These are phyloP conservation scores for Calonectria honghensis DNA, from an alignment of 2,329 filamentous ascomycete genomes.

Conservation along the genomic window DNA sequence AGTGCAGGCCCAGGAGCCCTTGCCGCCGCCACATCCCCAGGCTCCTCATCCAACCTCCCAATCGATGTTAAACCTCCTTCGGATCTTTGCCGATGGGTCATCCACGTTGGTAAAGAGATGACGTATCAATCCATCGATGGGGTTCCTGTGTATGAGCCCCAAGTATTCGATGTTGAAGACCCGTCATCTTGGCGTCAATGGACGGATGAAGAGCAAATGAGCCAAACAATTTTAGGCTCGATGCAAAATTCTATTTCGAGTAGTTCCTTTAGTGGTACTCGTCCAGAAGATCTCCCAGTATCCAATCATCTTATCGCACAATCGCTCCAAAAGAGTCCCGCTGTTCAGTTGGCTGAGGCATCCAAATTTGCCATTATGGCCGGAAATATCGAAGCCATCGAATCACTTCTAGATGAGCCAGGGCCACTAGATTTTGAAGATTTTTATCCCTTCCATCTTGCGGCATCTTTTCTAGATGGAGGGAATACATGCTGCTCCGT, in stretches of 20 bases:
- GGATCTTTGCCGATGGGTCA: constrained; percentile 22
- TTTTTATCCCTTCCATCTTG: constrained; percentile 4
- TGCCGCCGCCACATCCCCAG: not conserved
- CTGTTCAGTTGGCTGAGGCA: not conserved
- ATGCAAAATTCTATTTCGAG: not conserved
- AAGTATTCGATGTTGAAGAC: not conserved
- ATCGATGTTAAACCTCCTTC: not conserved
- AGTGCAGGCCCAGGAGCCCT: not conserved
- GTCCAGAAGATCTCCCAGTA: not conserved
- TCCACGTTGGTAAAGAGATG: not conserved
- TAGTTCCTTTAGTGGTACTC: not conserved
- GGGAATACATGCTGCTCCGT: not conserved
- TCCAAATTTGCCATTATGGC: constrained; percentile 24
- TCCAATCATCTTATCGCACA: not conserved
- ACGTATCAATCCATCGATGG: not conserved
- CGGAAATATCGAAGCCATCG: not conserved
- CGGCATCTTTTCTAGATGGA: constrained; percentile 19
- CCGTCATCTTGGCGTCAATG: not conserved
- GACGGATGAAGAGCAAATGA: not conserved
- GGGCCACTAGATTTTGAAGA: too few species aligned
- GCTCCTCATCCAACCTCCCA: not conserved
- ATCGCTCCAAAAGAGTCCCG: not conserved
- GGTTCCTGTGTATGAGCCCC: too few species aligned
- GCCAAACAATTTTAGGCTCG: not conserved
- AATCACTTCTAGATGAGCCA: too few species aligned